Percentiles rank a stretch among this genome's conserved stretches.
Conservation (phyloP, 2,329 filamentous ascomycete species). For the Pseudocercospora vitis region DNA sequence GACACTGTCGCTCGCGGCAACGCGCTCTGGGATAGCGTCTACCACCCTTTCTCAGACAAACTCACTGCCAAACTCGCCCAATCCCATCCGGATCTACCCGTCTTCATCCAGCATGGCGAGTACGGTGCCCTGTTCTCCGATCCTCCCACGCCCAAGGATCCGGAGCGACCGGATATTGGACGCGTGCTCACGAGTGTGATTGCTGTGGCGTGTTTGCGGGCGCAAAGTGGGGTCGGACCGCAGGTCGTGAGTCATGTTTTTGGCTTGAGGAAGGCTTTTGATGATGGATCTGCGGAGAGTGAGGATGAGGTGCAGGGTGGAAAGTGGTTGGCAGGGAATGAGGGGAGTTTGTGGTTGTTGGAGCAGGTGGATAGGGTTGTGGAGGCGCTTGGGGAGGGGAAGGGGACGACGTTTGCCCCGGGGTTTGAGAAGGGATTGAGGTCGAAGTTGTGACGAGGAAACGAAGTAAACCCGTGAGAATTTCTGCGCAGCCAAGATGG, state of each 20-base stretch:
- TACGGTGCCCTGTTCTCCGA: conserved; percentile 74
- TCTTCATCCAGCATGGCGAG: conserved; percentile 73
- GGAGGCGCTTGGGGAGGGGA: conserved; percentile 47
- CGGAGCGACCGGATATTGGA: conserved; percentile 57
- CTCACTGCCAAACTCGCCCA: conserved; percentile 68
- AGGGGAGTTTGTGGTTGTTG: conserved; percentile 64
- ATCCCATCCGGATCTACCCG: conserved; percentile 79
- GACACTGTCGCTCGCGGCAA: conserved; percentile 60
- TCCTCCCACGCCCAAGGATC: conserved; percentile 47
- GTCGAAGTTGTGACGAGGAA: conserved; percentile 45
- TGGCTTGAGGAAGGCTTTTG: conserved; percentile 72
- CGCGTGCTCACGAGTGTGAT: conserved; percentile 71
- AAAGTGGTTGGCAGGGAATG: conserved; percentile 64
- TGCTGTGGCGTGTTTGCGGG: conserved; percentile 70
- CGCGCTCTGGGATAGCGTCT: conserved; percentile 72
- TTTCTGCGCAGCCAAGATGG: too few relatives aligned
- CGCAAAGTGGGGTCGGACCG: conserved; percentile 79
- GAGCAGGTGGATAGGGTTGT: conserved; percentile 63
- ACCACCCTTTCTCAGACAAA: conserved; percentile 71
- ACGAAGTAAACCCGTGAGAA: too few relatives aligned
- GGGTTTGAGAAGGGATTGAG: conserved; percentile 44
- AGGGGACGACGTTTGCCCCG: conserved; percentile 59
- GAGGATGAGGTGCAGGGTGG: conserved; percentile 58
- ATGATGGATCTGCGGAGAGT: conserved; percentile 61
- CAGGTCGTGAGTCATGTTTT: conserved; percentile 82